These are phyloP conservation scores for Wickerhamiella hasegawae DNA, from an alignment of 805 yeast species.

Conservation along the genomic window DNA sequence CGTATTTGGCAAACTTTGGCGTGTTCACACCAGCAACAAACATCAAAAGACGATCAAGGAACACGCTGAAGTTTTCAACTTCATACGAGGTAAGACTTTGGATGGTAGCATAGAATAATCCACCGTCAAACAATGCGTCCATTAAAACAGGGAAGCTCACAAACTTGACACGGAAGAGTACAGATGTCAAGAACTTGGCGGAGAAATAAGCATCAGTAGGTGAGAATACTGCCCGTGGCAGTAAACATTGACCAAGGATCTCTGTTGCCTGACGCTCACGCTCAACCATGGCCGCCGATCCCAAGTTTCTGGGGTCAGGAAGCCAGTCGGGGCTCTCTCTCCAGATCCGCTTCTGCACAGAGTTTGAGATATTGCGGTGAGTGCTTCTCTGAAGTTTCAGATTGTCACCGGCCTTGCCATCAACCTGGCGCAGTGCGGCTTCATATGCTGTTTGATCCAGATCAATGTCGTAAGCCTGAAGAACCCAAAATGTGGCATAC, in stretches of 20 bases:
- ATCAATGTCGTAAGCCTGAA: slow-evolving; percentile 52
- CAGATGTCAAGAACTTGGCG: slow-evolving; percentile 40
- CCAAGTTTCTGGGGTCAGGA: not conserved
- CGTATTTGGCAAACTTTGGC: slow-evolving; percentile 17
- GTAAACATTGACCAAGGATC: slow-evolving; percentile 46
- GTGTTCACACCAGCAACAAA: slow-evolving; percentile 31
- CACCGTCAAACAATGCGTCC: slow-evolving; percentile 32
- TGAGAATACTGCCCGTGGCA: slow-evolving; percentile 67
- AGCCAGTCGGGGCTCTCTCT: slow-evolving; percentile 1
- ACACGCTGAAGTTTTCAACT: slow-evolving; percentile 69
- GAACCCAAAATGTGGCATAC: slow-evolving; percentile 55
- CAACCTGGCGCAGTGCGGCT: no score
- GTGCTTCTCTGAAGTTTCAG: not conserved
- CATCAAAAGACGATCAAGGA: slow-evolving; percentile 39
- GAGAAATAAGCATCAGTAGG: slow-evolving; percentile 67
- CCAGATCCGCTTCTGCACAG: not conserved
- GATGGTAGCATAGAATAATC: slow-evolving; percentile 39
- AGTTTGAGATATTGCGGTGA: not conserved
- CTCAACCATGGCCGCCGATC: no score
- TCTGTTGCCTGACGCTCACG: slow-evolving; percentile 4
- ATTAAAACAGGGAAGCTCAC: slow-evolving; percentile 27
- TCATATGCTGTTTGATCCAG: not conserved
- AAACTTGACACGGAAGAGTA: slow-evolving; percentile 29
- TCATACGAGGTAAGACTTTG: slow-evolving; percentile 60
- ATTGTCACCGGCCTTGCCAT: not conserved